These are phyloP conservation scores for Canavalia gladiata DNA, from an alignment of 306 rosid species.

Conservation along the genomic window DNA sequence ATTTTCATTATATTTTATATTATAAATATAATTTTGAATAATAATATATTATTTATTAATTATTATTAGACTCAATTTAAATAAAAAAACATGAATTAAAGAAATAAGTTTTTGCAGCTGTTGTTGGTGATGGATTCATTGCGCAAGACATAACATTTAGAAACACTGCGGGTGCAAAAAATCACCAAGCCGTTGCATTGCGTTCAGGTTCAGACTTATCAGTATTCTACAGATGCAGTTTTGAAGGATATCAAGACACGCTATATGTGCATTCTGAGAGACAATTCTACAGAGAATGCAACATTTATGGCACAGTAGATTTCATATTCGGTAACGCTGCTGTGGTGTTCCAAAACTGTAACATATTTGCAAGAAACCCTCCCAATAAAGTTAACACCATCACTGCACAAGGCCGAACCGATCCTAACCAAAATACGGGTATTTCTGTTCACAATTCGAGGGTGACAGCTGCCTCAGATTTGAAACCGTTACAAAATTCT, in stretches of 20 bases:
- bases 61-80: no score
- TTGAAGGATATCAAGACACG: conserved; percentile 88
- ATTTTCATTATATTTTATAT: no score
- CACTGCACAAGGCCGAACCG: conserved; percentile 75
- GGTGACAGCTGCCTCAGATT: conserved; percentile 58
- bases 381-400: conserved; percentile 67
- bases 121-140: conserved; percentile 73
- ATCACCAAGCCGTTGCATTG: conserved; percentile 84
- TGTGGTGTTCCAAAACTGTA: conserved; percentile 68
- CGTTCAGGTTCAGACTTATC: conserved; percentile 85
- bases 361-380: conserved; percentile 70
- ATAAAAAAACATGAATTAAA: no score
- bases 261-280: conserved; percentile 73
- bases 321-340: conserved; percentile 88
- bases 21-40: no score
- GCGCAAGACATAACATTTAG: conserved; percentile 74
- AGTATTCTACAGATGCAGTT: conserved; percentile 72
- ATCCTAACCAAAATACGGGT: conserved; percentile 79
- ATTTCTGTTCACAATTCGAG: conserved; percentile 66
- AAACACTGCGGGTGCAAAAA: conserved; percentile 79
- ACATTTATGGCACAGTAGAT: conserved; percentile 82
- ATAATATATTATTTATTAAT: no score
- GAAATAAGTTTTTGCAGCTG: conserved; percentile 56
- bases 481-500: conserved; percentile 37
- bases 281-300: conserved; percentile 80